Percentiles rank a stretch among this genome's conserved stretches.
Evolutionary conservation across 345 rosid genomes (phyloP).

Genomic region (Laguncularia racemosa): DNA sequence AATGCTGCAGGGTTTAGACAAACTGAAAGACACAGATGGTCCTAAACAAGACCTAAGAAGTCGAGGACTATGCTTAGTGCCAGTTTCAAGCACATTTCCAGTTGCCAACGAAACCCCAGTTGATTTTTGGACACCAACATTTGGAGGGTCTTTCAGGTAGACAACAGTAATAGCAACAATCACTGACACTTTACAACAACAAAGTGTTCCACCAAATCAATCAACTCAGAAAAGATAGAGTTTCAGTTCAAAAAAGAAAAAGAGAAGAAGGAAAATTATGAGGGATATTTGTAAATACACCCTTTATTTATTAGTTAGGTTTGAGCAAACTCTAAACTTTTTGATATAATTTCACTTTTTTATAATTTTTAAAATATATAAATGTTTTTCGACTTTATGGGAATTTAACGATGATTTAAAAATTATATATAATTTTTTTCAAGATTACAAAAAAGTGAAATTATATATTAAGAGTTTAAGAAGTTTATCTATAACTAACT

Average conservation of each 20-base stretch:
- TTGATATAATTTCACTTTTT: too few relatives aligned
- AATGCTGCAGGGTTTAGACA: slow-evolving; percentile 24
- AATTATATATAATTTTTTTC: too few relatives aligned
- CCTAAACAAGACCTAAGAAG: slow-evolving; percentile 55
- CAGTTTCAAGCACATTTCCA: slow-evolving; percentile 70
- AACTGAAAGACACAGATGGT: slow-evolving; percentile 30
- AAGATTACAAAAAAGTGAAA: too few relatives aligned
- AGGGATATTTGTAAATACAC: too few relatives aligned
- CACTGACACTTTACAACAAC: background rate
- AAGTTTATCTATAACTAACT: too few relatives aligned
- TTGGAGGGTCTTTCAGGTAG: slow-evolving; percentile 58
- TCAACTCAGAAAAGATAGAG: background rate
- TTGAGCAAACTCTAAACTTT: too few relatives aligned
- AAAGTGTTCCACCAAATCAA: background rate
- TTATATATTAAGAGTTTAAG: too few relatives aligned
- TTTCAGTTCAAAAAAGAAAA: background rate
- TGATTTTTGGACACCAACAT: slow-evolving; percentile 72
- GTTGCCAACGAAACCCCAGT: slow-evolving; percentile 54
- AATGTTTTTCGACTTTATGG: too few relatives aligned
- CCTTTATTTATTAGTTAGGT: too few relatives aligned
- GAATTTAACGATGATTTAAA: too few relatives aligned
- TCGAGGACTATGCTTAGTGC: slow-evolving; percentile 81
- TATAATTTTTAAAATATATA: too few relatives aligned
- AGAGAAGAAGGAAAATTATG: too few relatives aligned
- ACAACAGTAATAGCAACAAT: slow-evolving; percentile 1